Conservation (phyloP, 768 basidiomycete genomes). For the Clathrus columnatus region DNA sequence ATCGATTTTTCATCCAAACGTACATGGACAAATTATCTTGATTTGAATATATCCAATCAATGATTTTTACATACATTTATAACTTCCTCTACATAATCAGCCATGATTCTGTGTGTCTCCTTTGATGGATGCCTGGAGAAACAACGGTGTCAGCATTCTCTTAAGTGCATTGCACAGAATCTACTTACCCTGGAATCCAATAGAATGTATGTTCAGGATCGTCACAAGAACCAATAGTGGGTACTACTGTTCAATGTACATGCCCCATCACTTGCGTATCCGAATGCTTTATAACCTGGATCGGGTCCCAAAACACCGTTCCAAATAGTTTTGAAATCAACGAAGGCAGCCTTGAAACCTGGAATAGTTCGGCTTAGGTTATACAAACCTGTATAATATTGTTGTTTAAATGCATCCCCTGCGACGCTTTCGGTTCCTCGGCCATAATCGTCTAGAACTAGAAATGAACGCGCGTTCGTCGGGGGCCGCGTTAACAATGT, state of each 20-base stretch:
- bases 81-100: constrained; percentile 39
- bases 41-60: too few relatives aligned
- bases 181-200: constrained; percentile 41
- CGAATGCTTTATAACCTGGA: constrained; percentile 41
- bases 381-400: constrained; percentile 34
- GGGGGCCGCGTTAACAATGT: constrained; percentile 38
- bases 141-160: not conserved
- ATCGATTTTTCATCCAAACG: too few relatives aligned
- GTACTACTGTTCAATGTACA: too few relatives aligned
- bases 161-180: not conserved
- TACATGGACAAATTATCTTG: too few relatives aligned
- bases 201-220: constrained; percentile 41
- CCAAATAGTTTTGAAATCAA: constrained; percentile 43
- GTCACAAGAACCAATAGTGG: too few relatives aligned
- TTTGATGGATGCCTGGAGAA: constrained; percentile 39
- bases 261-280: constrained; percentile 34
- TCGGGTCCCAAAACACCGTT: constrained; percentile 32
- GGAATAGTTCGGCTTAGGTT: constrained; percentile 14
- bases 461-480: constrained; percentile 41
- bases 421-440: constrained; percentile 30
- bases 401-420: constrained; percentile 41
- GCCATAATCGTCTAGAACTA: constrained; percentile 42
- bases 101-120: constrained; percentile 43
- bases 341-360: constrained; percentile 35
- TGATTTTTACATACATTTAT: constrained; percentile 24